Conservation (phyloP, 768 basidiomycete species). For the Boletus pseudo-olivaceus region DNA sequence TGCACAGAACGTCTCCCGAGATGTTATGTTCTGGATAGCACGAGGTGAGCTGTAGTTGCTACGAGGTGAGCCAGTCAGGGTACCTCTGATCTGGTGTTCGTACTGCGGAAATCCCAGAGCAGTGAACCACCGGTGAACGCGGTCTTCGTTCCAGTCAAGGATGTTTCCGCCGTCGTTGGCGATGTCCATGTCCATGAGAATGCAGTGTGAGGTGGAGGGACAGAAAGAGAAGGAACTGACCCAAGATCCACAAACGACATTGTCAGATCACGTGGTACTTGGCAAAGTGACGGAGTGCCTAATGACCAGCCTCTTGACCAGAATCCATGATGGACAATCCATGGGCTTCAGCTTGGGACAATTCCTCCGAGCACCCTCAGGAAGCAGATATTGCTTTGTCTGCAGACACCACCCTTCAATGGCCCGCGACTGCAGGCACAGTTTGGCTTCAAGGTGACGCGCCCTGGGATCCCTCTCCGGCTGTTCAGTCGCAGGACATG, state of each 20-base stretch:
- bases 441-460: constrained; percentile 36
- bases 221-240: constrained; percentile 3
- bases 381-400: not conserved
- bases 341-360: constrained; percentile 37
- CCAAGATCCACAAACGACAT: not conserved
- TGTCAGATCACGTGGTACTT: constrained; percentile 17
- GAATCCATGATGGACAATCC: constrained; percentile 60
- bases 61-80: not conserved
- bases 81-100: constrained; percentile 77
- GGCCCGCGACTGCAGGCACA: constrained; percentile 27
- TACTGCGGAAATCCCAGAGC: constrained; percentile 83
- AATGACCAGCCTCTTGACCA: not conserved
- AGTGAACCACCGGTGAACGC: constrained; percentile 77
- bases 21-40: constrained; percentile 75
- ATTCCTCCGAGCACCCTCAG: not conserved
- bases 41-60: constrained; percentile 1
- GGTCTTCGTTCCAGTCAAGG: constrained; percentile 68
- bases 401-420: too few species aligned
- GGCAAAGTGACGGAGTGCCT: not conserved
- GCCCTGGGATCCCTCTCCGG: not conserved
- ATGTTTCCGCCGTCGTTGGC: constrained; percentile 34
- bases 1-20: constrained; percentile 83
- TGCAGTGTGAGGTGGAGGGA: not conserved
- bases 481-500: not conserved
- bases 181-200: constrained; percentile 28